Percentiles rank a stretch among this genome's conserved stretches.
phyloP scores from a whole-genome alignment of 148 eudicot species.

The Vaccinium darrowii region DNA sequence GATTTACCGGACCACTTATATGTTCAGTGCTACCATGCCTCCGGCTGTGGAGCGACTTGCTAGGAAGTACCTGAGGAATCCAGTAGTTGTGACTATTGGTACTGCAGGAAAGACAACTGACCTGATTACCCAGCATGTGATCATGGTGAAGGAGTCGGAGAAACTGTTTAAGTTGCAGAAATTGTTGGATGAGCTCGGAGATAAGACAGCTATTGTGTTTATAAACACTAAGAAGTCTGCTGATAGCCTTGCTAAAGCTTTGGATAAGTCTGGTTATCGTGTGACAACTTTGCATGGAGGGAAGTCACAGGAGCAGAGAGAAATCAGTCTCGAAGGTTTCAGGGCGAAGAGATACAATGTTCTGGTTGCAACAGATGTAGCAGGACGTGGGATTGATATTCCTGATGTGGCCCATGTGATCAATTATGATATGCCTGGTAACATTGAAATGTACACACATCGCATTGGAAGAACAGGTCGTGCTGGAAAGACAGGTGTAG shows the following conservation, averaged over 20 bases:
- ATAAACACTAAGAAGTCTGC: slow-evolving; percentile 42
- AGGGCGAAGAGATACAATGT: slow-evolving; percentile 50
- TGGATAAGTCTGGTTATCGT: slow-evolving; percentile 44
- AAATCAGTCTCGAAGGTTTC: slow-evolving; percentile 45
- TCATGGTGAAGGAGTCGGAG: slow-evolving; percentile 81
- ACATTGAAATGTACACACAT: slow-evolving; percentile 62
- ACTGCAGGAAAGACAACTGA: slow-evolving; percentile 85
- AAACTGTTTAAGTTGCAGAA: slow-evolving; percentile 54
- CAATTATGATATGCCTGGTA: slow-evolving; percentile 59
- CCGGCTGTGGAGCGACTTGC: slow-evolving; percentile 85
- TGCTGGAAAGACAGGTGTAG: slow-evolving; percentile 58
- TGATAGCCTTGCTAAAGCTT: slow-evolving; percentile 30
- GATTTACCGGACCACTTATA: slow-evolving; percentile 76
- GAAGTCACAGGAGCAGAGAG: slow-evolving; percentile 48
- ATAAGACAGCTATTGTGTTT: slow-evolving; percentile 44
- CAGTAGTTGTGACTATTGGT: slow-evolving; percentile 78
- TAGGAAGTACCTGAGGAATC: slow-evolving; percentile 77
- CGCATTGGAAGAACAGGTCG: slow-evolving; percentile 53
- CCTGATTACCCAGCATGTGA: slow-evolving; percentile 68
- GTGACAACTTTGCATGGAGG: slow-evolving; percentile 61
- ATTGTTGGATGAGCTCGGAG: slow-evolving; percentile 64
- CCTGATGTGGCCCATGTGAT: slow-evolving; percentile 51
- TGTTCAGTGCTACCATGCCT: slow-evolving; percentile 90
- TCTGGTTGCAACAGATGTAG: slow-evolving; percentile 46
- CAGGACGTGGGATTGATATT: slow-evolving; percentile 48